Conservation (phyloP, 306 rosid species). For the Trifolium fragiferum region DNA sequence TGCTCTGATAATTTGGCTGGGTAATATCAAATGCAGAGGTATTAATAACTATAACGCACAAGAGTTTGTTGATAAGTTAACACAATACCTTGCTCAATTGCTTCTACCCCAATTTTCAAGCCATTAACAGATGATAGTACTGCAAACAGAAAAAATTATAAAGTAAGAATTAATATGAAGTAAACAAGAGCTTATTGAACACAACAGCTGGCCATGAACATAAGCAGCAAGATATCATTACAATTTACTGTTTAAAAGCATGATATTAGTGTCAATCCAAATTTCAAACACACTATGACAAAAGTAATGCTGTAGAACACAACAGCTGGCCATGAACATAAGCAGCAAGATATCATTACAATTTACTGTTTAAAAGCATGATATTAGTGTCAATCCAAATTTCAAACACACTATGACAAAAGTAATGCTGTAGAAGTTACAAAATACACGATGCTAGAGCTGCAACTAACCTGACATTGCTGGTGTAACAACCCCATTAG, state of each 20-base stretch:
- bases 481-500: constrained; percentile 96
- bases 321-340: too few relatives aligned
- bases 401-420: constrained; percentile 31
- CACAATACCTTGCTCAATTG: constrained; percentile 71
- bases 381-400: constrained; percentile 13
- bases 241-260: constrained; percentile 25
- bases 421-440: constrained; percentile 30
- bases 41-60: constrained; percentile 7
- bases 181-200: constrained; percentile 33
- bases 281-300: constrained; percentile 22
- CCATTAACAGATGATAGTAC: constrained; percentile 91
- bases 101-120: constrained; percentile 73
- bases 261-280: constrained; percentile 13
- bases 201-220: constrained; percentile 34
- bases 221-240: constrained; percentile 33
- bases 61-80: constrained; percentile 31
- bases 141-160: constrained; percentile 52
- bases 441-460: constrained; percentile 28
- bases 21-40: constrained; percentile 38
- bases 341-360: too few relatives aligned
- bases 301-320: constrained; percentile 38
- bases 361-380: too few relatives aligned
- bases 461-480: constrained; percentile 80
- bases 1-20: not conserved
- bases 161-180: constrained; percentile 42